Evolutionary conservation across 805 yeast species (phyloP).

Genomic region (Kluyveromyces nonfermentans): DNA sequence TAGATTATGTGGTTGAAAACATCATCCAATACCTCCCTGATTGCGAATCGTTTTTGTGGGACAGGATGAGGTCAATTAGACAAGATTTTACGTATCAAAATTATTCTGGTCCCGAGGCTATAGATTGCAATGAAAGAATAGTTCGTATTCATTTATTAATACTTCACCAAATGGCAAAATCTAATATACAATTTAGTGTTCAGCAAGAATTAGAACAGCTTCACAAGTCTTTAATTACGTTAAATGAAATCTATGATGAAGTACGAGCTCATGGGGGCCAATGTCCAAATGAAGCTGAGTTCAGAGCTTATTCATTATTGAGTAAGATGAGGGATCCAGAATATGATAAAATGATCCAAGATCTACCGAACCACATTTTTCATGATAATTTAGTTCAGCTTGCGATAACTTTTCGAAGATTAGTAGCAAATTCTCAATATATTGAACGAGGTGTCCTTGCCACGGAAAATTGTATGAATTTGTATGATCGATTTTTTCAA

Average conservation of each 20-base stretch:
- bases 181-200: slow-evolving; percentile 64
- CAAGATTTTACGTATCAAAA: slow-evolving; percentile 97
- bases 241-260: slow-evolving; percentile 80
- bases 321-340: slow-evolving; percentile 81
- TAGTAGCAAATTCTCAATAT: slow-evolving; percentile 53
- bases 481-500: slow-evolving; percentile 57
- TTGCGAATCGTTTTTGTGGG: slow-evolving; percentile 90
- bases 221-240: slow-evolving; percentile 80
- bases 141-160: slow-evolving; percentile 80
- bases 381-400: slow-evolving; percentile 50
- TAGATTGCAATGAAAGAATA: slow-evolving; percentile 85
- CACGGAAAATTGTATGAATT: slow-evolving; percentile 49
- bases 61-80: slow-evolving; percentile 89
- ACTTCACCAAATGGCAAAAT: slow-evolving; percentile 77
- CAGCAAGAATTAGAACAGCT: slow-evolving; percentile 95
- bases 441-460: slow-evolving; percentile 44
- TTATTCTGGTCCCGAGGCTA: slow-evolving; percentile 86
- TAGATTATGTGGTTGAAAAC: slow-evolving; percentile 61
- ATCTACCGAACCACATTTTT: slow-evolving; percentile 49
- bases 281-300: slow-evolving; percentile 85
- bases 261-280: slow-evolving; percentile 57
- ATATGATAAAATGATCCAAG: slow-evolving; percentile 64
- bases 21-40: slow-evolving; percentile 64
- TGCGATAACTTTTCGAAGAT: slow-evolving; percentile 60
- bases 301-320: slow-evolving; percentile 76